Evolutionary conservation across 2,329 filamentous ascomycete genomes (phyloP), one percentile per base, ranked within the genome.

Genomic region (Hypomyces perniciosus): DNA sequence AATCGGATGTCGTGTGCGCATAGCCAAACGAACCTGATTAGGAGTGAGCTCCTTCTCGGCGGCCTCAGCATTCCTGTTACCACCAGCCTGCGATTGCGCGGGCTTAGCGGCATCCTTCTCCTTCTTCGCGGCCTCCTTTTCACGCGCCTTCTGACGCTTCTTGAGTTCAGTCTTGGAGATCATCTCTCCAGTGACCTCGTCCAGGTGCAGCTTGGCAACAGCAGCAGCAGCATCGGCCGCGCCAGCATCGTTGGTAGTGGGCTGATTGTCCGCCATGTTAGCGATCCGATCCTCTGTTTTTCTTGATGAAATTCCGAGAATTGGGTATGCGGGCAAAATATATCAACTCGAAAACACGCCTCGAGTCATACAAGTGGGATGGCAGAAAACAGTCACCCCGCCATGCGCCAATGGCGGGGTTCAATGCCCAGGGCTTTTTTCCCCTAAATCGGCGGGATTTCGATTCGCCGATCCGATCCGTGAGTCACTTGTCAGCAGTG

Each of bases 101-200:
- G 48, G 52, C 44, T 51, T 84, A 46, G 81, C 77, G 47, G 88
- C 87, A 29, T 84, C 87, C 78, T 90, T 92, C 74, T 90, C 84
- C 61, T 84, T 84, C 85, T 95, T 96, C 75, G 90, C 88, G 60
- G 86, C 86, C 55, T 95, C 90, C 71, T 81, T 84, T 70, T 92
- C 83, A 59, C 92, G 85, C 67, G 85, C 80, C 88, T 99, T 99
- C 76, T 91, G 83, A 64, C 92, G 85, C 77, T 89, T 92, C 89
- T 99, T 99, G 69, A 97, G 77, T 74, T 91, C 86, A 12, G 84
- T 82, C 83, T 91, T 91, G 74, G 87, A 91, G 54, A 86, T 68
- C 70, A 72, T 84, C 75, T 99, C 93, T 63, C 93, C 93, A 10
- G 93, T 97, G 57, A 91, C 89, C 65, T 95, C 89, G 70, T 99